Evolutionary conservation across 139 green algal species (phyloP).

Genomic region (Tetraselmis striata): DNA sequence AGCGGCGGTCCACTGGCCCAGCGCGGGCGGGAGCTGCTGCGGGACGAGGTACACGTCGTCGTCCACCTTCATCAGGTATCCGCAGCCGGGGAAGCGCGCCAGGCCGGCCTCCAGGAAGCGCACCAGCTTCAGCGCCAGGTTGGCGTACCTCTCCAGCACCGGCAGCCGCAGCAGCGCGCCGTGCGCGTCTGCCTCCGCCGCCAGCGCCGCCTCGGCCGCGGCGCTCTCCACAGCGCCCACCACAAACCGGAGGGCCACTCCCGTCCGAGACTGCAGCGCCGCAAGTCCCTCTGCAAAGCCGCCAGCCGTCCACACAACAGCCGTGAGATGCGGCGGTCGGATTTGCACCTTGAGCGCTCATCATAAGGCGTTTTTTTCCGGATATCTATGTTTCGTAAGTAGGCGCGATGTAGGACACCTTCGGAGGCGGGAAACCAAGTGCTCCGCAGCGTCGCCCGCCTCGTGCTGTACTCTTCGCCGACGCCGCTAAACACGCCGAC

Average conservation of each 20-base stretch:
- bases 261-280: not conserved
- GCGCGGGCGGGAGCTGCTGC: not conserved
- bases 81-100: no score
- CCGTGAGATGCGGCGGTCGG: no score
- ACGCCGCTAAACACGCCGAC: not conserved
- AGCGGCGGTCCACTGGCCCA: not conserved
- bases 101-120: not conserved
- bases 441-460: not conserved
- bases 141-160: not conserved
- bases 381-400: no score
- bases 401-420: no score
- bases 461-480: not conserved
- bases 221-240: not conserved
- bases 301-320: no score
- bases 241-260: not conserved
- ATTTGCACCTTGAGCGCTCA: no score
- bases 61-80: not conserved
- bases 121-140: not conserved
- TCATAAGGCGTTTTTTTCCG: no score
- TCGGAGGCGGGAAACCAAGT: not conserved
- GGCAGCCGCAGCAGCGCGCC: not conserved
- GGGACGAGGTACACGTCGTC: not conserved
- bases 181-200: not conserved
- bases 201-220: not conserved
- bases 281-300: not conserved